Evolutionary conservation across 179 eudicot species (phyloP).

Genomic region (Camellia oleifera): DNA sequence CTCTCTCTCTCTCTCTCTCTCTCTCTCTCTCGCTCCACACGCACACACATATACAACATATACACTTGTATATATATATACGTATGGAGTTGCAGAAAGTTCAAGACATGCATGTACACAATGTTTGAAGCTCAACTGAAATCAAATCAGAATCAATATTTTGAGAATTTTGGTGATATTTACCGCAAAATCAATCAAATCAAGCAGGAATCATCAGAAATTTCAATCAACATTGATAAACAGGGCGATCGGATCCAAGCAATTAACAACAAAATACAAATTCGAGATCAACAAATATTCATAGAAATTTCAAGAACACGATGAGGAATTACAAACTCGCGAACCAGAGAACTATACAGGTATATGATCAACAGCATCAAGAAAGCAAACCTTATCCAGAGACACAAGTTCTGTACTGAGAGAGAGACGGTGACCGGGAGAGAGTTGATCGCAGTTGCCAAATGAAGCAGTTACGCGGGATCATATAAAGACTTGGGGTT

Average conservation of each 20-base stretch:
- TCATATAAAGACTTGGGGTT: neutral
- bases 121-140: neutral
- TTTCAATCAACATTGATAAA: neutral
- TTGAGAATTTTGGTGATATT: too few relatives aligned
- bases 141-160: too few relatives aligned
- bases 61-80: neutral
- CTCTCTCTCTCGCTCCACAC: too few relatives aligned
- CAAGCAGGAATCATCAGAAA: neutral
- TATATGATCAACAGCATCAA: neutral
- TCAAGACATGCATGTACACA: neutral
- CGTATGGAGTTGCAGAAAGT: neutral
- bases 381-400: slow-evolving; percentile 13
- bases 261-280: neutral
- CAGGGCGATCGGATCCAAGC: neutral
- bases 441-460: neutral
- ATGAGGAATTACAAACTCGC: neutral
- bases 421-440: neutral
- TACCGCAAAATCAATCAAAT: too few relatives aligned
- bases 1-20: too few relatives aligned
- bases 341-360: neutral
- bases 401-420: neutral
- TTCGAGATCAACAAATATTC: neutral
- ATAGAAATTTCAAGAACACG: neutral
- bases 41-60: neutral
- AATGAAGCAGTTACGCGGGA: slow-evolving; percentile 9